Percentiles rank a stretch among this genome's conserved stretches.
Conservation (phyloP, 768 basidiomycete species). For the Podaxis carcinomalis region DNA sequence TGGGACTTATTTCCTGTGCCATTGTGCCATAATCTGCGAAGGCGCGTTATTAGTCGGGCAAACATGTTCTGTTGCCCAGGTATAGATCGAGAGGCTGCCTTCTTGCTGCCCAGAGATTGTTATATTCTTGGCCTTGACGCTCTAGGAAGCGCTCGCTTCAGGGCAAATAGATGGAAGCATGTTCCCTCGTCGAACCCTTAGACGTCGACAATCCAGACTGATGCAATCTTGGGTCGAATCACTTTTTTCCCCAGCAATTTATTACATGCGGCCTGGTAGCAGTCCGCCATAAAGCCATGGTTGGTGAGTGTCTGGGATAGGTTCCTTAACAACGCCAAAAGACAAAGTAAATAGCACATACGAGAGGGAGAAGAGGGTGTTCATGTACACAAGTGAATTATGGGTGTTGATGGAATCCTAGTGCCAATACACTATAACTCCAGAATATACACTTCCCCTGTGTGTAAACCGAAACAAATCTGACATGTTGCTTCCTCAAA, state of each 20-base stretch:
- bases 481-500: conserved; percentile 12
- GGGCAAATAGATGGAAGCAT: too few relatives aligned
- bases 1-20: background rate
- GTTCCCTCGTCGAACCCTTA: background rate
- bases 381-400: too few relatives aligned
- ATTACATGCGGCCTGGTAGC: background rate
- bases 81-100: background rate
- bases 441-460: conserved; percentile 14
- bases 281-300: too few relatives aligned
- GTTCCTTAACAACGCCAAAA: too few relatives aligned
- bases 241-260: background rate
- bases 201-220: background rate
- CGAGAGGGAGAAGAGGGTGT: too few relatives aligned
- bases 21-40: background rate
- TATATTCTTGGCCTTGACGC: background rate
- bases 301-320: too few relatives aligned
- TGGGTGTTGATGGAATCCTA: background rate
- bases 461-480: conserved; percentile 12
- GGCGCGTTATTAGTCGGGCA: background rate
- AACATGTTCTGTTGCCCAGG: background rate
- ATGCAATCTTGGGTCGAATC: background rate
- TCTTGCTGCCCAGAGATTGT: background rate
- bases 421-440: conserved; percentile 9
- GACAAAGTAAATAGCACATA: too few relatives aligned
- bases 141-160: background rate